These are phyloP conservation scores for Aspergillus cejpii DNA, from an alignment of 2,329 filamentous ascomycete genomes.

Conservation along the genomic window DNA sequence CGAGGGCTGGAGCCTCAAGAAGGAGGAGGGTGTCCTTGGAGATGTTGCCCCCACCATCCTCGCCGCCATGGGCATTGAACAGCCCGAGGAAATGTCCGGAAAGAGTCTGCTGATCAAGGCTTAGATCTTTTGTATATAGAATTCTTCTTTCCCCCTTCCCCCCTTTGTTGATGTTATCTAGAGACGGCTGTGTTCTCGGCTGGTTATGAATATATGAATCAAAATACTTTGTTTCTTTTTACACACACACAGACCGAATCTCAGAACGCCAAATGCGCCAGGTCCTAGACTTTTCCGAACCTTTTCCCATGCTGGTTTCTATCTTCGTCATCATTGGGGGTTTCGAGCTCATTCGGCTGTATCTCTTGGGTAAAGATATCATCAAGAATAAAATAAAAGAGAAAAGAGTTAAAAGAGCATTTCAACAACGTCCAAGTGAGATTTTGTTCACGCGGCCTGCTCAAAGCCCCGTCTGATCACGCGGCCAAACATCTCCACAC, in stretches of 20 bases:
- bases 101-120: constrained; percentile 71
- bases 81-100: constrained; percentile 90
- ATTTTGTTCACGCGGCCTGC: constrained; percentile 55
- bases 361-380: too few species aligned
- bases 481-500: constrained; percentile 47
- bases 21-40: constrained; percentile 81
- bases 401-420: constrained; percentile 12
- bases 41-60: constrained; percentile 95
- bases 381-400: constrained; percentile 11
- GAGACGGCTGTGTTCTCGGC: constrained; percentile 11
- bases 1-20: constrained; percentile 76
- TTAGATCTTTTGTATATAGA: constrained; percentile 24
- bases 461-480: constrained; percentile 82
- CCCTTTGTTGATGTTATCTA: constrained; percentile 10
- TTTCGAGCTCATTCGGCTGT: constrained; percentile 1
- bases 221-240: not conserved
- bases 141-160: constrained; percentile 7
- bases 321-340: constrained; percentile 17
- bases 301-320: constrained; percentile 9
- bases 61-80: constrained; percentile 79
- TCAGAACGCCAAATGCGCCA: constrained; percentile 26
- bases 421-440: not conserved
- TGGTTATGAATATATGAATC: constrained; percentile 22
- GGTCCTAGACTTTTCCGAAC: constrained; percentile 18
- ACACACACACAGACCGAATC: constrained; percentile 7